phyloP scores from a whole-genome alignment of 495 filamentous ascomycete species.

The Pseudoneurospora amorphoporcata region DNA sequence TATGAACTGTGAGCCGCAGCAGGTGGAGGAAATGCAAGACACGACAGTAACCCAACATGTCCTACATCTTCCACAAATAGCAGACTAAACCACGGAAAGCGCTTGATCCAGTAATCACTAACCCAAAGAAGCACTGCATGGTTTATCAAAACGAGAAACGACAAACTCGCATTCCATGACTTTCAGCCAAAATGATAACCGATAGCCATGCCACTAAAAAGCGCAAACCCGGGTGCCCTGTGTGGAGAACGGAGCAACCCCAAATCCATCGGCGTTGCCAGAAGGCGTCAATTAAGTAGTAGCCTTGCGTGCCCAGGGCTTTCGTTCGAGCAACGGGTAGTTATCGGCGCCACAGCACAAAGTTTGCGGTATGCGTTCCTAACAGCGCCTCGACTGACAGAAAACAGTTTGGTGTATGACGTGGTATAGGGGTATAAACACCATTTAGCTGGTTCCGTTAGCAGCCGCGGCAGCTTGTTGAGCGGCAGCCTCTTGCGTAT shows the following conservation, averaged over 20 bases:
- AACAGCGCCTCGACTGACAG: not conserved
- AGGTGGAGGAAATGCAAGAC: not conserved
- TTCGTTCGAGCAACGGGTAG: not conserved
- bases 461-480: slow-evolving; percentile 13
- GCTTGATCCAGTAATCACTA: not conserved
- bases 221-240: not conserved
- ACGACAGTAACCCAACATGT: not conserved
- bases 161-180: not conserved
- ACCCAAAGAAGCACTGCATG: not conserved
- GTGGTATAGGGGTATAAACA: not conserved
- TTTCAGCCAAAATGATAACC: not conserved
- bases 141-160: not conserved
- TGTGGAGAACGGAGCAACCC: not conserved
- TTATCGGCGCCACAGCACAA: not conserved
- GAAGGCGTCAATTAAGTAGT: not conserved
- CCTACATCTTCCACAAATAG: not conserved
- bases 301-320: not conserved
- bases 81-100: not conserved
- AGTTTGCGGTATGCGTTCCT: not conserved
- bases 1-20: not conserved
- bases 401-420: not conserved
- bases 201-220: not conserved
- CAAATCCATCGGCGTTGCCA: not conserved
- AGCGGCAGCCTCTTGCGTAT: slow-evolving; percentile 36
- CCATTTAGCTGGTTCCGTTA: slow-evolving; percentile 20